Conservation (phyloP, 176 grass and related monocot species). For the Areca catechu region DNA sequence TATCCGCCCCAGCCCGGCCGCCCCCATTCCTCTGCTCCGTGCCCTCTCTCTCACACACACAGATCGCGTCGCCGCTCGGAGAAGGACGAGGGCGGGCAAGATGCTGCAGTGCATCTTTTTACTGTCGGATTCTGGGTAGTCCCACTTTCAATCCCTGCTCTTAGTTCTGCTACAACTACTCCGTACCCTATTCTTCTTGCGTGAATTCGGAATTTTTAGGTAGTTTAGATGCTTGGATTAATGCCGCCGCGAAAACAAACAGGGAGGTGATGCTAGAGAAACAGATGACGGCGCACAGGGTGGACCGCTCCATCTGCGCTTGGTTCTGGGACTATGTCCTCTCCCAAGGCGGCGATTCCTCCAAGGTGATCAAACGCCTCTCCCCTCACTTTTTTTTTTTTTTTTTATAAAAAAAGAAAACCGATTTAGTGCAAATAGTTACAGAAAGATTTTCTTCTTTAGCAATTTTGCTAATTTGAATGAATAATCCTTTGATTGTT, state of each 20-base stretch:
- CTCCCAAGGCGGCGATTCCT: constrained; percentile 52
- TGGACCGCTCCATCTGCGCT: constrained; percentile 81
- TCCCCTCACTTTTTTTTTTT: neutral
- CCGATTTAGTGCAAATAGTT: too few species aligned
- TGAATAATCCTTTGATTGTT: neutral
- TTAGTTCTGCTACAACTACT: neutral
- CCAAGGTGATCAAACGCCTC: constrained; percentile 36
- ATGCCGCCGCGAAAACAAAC: neutral
- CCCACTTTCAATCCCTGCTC: neutral
- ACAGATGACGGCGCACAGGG: constrained; percentile 70
- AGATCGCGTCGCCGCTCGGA: too few species aligned
- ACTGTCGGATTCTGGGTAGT: constrained; percentile 85
- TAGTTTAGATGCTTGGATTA: neutral
- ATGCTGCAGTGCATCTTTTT: constrained; percentile 83
- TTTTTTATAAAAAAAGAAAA: too few species aligned
- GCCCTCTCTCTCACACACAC: too few species aligned
- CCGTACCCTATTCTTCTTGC: neutral
- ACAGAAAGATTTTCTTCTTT: too few species aligned
- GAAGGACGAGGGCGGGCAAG: neutral
- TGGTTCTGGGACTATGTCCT: constrained; percentile 86
- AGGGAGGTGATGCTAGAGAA: constrained; percentile 98
- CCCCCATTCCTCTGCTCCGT: too few species aligned
- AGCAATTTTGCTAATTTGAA: neutral
- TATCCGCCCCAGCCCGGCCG: too few species aligned
- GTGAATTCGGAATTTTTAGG: neutral